phyloP scores from a whole-genome alignment of 768 basidiomycete genomes.

The Psilocybe sp. region DNA sequence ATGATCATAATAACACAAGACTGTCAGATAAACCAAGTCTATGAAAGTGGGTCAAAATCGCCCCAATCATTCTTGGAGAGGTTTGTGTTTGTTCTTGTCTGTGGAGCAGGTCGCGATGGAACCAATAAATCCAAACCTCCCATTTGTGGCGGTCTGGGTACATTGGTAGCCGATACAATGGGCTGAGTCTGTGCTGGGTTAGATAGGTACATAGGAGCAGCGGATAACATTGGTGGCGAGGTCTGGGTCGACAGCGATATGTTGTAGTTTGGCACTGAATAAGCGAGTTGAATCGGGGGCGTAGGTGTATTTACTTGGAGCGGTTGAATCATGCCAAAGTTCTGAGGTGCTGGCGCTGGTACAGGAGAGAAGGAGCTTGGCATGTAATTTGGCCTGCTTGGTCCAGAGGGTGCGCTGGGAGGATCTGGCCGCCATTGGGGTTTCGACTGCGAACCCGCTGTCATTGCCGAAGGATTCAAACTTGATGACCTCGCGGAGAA shows the following conservation, averaged over 20 bases:
- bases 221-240: constrained; percentile 10
- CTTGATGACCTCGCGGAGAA: constrained; percentile 37
- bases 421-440: not conserved
- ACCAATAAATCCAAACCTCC: constrained; percentile 44
- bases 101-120: constrained; percentile 61
- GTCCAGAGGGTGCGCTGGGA: too few species aligned
- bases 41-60: constrained; percentile 79
- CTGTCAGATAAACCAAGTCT: constrained; percentile 3
- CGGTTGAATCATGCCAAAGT: constrained; percentile 7
- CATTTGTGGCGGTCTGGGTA: constrained; percentile 25
- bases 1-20: not conserved
- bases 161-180: constrained; percentile 18
- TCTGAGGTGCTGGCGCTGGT: constrained; percentile 6
- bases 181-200: constrained; percentile 15
- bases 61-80: constrained; percentile 70
- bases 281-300: constrained; percentile 7
- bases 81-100: constrained; percentile 45
- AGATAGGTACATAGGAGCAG: constrained; percentile 6
- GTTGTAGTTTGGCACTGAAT: constrained; percentile 53
- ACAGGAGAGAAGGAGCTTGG: constrained; percentile 15
- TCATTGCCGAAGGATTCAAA: constrained; percentile 33
- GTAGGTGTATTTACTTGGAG: constrained; percentile 15
- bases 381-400: too few species aligned
- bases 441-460: constrained; percentile 16
- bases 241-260: constrained; percentile 26